Conservation (phyloP, 2,329 filamentous ascomycete species). For the Magnaporthales sp. region DNA sequence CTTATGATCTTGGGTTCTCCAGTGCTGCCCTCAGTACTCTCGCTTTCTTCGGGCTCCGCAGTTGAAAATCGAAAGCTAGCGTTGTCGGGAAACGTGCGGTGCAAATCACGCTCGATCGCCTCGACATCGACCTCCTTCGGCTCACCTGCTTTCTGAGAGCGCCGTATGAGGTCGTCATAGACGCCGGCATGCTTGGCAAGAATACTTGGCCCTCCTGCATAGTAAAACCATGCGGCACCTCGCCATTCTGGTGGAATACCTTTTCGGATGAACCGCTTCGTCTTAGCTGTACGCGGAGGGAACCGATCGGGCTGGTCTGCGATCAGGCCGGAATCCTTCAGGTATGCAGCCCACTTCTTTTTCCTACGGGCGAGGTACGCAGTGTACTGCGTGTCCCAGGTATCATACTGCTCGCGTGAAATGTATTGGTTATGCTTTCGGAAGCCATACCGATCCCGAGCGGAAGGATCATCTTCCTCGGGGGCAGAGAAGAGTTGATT, state of each 20-base stretch:
- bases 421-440: conserved; percentile 79
- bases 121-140: conserved; percentile 67
- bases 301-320: conserved; percentile 68
- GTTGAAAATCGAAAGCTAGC: conserved; percentile 61
- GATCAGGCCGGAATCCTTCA: conserved; percentile 67
- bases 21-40: conserved; percentile 1
- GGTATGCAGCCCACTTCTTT: conserved; percentile 73
- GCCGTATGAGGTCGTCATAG: conserved; percentile 62
- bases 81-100: conserved; percentile 93
- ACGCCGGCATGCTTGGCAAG: conserved; percentile 67
- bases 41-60: conserved; percentile 16
- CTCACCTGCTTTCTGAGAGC: conserved; percentile 24
- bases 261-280: conserved; percentile 86
- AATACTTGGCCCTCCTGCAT: conserved; percentile 77
- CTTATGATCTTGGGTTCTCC: conserved; percentile 70
- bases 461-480: conserved; percentile 37
- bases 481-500: conserved; percentile 16
- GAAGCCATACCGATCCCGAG: conserved; percentile 82
- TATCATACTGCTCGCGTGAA: conserved; percentile 67
- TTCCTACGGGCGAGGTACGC: conserved; percentile 65
- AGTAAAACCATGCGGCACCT: conserved; percentile 96
- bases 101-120: conserved; percentile 86
- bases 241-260: conserved; percentile 91
- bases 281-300: conserved; percentile 69
- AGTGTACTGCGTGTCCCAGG: conserved; percentile 69